Conservation (phyloP, 805 yeast genomes). For the Cyberlindnera mycetangii region DNA sequence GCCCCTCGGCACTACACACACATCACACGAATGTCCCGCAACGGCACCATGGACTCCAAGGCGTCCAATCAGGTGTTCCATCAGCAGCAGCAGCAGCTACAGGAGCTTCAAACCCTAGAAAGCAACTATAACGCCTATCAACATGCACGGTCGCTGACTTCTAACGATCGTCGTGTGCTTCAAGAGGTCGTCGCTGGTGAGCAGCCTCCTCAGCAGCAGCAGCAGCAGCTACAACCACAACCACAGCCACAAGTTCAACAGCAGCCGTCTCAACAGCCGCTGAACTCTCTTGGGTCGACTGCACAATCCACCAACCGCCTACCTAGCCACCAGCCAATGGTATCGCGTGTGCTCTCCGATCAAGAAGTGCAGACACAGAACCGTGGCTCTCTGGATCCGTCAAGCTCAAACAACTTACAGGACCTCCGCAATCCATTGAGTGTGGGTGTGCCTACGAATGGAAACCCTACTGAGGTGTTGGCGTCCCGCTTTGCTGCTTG, state of each 20-base stretch:
- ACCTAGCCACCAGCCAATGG: constrained; percentile 8
- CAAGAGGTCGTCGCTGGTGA: constrained; percentile 15
- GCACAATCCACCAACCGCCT: constrained; percentile 6
- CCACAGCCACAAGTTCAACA: constrained; percentile 4
- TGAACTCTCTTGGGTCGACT: constrained; percentile 8
- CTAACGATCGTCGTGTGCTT: constrained; percentile 29
- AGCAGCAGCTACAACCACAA: constrained; percentile 5
- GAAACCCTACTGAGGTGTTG: constrained; percentile 83
- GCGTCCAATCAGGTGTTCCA: constrained; percentile 38
- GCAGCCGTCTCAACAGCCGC: constrained; percentile 7
- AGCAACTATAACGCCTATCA: constrained; percentile 36
- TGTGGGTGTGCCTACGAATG: constrained; percentile 51
- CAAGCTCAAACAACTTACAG: constrained; percentile 7
- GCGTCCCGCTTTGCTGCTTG: constrained; percentile 84
- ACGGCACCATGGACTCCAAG: constrained; percentile 36
- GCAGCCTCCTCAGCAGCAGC: constrained; percentile 17
- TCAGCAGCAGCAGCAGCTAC: constrained; percentile 44
- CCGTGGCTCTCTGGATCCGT: constrained; percentile 1
- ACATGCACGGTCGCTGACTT: constrained; percentile 42
- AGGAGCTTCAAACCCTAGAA: constrained; percentile 44
- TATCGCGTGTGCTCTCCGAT: constrained; percentile 6
- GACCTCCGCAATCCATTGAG: constrained; percentile 50
- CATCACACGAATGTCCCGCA: constrained; percentile 29
- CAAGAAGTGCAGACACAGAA: constrained; percentile 1
- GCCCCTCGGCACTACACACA: neutral